Evolutionary conservation across 2,329 filamentous ascomycete species (phyloP).

Genomic region (Amauroascus niger): DNA sequence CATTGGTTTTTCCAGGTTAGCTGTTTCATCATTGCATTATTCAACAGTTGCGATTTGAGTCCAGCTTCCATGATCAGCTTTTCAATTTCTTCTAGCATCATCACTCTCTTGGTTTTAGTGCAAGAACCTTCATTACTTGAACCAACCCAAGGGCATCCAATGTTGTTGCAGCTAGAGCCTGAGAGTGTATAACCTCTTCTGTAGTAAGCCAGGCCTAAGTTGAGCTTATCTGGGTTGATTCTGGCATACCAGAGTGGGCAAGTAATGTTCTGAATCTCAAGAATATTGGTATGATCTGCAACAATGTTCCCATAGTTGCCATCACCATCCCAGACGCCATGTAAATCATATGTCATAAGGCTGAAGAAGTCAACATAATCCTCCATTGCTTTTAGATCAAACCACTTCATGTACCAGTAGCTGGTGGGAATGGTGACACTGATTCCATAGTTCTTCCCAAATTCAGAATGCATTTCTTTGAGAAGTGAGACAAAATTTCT

Average conservation of each 20-base stretch:
- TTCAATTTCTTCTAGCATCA: constrained; percentile 20
- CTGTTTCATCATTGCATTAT: constrained; percentile 20
- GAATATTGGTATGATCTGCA: constrained; percentile 22
- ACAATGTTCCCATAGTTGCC: constrained; percentile 12
- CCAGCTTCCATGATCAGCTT: constrained; percentile 9
- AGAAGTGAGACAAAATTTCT: constrained; percentile 13
- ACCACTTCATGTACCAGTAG: constrained; percentile 21
- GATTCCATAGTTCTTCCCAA: constrained; percentile 11
- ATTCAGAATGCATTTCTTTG: constrained; percentile 10
- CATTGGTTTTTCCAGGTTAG: constrained; percentile 24
- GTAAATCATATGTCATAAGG: constrained; percentile 25
- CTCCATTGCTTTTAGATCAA: constrained; percentile 20
- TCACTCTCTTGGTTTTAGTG: constrained; percentile 19
- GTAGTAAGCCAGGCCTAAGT: constrained; percentile 23
- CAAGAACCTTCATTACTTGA: constrained; percentile 19
- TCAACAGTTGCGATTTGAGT: constrained; percentile 11
- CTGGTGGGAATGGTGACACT: constrained; percentile 12
- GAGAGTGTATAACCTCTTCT: constrained; percentile 21
- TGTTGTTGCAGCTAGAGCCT: constrained; percentile 16
- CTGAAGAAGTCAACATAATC: constrained; percentile 23
- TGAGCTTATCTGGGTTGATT: constrained; percentile 20
- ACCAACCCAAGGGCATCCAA: constrained; percentile 20
- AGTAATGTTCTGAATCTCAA: constrained; percentile 18
- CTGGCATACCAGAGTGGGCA: constrained; percentile 25
- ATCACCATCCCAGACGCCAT: constrained; percentile 22